These are phyloP conservation scores for Baeospora myosura DNA, from an alignment of 1,284 basidiomycete species.

Conservation along the genomic window DNA sequence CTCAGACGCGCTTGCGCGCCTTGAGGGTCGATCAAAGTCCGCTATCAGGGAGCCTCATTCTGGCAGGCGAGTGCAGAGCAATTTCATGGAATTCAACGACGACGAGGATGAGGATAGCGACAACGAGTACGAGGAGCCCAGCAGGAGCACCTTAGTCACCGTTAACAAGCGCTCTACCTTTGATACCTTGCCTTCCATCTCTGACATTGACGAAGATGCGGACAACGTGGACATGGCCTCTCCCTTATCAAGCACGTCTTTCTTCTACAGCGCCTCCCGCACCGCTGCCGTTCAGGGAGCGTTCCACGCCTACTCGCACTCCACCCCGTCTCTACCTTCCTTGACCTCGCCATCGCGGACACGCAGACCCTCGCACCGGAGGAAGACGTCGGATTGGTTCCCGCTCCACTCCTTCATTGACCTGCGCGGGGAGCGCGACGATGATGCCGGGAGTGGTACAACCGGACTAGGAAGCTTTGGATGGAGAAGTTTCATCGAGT, in stretches of 20 bases:
- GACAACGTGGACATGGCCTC: neutral
- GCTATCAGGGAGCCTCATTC: conserved; percentile 10
- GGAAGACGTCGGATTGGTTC: conserved; percentile 1
- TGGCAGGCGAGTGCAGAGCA: conserved; percentile 22
- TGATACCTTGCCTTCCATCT: too few relatives aligned
- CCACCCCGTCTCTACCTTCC: neutral
- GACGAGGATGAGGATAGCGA: conserved; percentile 16
- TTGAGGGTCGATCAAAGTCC: conserved; percentile 34
- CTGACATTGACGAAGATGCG: neutral
- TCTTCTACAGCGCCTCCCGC: neutral
- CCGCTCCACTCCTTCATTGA: conserved; percentile 5
- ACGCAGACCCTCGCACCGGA: neutral
- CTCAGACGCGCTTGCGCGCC: conserved; percentile 38
- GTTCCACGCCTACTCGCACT: neutral
- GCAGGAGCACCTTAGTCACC: too few relatives aligned
- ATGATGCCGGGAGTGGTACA: too few relatives aligned
- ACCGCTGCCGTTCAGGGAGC: neutral
- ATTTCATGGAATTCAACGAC: conserved; percentile 45
- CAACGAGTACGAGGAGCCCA: neutral
- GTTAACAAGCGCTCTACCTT: too few relatives aligned
- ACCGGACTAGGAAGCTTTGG: too few relatives aligned
- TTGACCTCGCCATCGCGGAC: neutral
- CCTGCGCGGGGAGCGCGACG: neutral
- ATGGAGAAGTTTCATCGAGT: conserved; percentile 4
- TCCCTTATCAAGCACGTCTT: neutral